phyloP scores from a whole-genome alignment of 768 basidiomycete species.

The Amanita inopinata region DNA sequence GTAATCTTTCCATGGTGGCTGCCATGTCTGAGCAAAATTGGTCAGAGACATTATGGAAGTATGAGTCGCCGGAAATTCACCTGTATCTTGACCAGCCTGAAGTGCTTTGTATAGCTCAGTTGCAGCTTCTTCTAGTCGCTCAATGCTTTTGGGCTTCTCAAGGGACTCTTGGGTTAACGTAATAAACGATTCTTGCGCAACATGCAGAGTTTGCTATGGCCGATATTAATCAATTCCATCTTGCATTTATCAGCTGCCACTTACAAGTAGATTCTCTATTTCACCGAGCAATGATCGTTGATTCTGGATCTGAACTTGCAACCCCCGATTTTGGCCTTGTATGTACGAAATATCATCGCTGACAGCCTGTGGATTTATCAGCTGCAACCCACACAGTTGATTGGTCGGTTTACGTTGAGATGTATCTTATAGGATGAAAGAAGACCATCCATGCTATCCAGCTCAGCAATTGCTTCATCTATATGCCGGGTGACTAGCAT shows the following conservation, averaged over 20 bases:
- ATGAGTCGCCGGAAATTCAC: conserved; percentile 30
- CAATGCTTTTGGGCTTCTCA: conserved; percentile 68
- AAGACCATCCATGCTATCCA: conserved; percentile 83
- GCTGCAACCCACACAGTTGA: background rate
- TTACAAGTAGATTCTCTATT: conserved; percentile 77
- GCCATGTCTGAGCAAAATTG: conserved; percentile 63
- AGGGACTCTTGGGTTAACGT: conserved; percentile 84
- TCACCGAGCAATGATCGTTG: conserved; percentile 79
- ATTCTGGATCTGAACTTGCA: conserved; percentile 97
- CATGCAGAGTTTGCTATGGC: conserved; percentile 84
- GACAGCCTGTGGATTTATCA: conserved; percentile 55
- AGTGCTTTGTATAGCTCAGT: conserved; percentile 92
- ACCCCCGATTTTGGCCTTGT: conserved; percentile 90
- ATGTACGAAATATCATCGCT: conserved; percentile 93
- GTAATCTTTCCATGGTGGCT: conserved; percentile 89
- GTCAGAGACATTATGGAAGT: too few species aligned
- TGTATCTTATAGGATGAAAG: conserved; percentile 95
- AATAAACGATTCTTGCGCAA: conserved; percentile 65
- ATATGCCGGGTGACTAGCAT: conserved; percentile 76
- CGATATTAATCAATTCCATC: background rate
- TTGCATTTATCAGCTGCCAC: conserved; percentile 12
- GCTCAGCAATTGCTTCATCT: conserved; percentile 80
- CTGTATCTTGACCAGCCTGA: conserved; percentile 81
- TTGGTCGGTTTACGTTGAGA: conserved; percentile 58
- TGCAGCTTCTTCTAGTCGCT: conserved; percentile 71